Base-by-base conservation (phyloP, 2,329 filamentous ascomycete genomes). In the Penicillium oxalicum region DNA sequence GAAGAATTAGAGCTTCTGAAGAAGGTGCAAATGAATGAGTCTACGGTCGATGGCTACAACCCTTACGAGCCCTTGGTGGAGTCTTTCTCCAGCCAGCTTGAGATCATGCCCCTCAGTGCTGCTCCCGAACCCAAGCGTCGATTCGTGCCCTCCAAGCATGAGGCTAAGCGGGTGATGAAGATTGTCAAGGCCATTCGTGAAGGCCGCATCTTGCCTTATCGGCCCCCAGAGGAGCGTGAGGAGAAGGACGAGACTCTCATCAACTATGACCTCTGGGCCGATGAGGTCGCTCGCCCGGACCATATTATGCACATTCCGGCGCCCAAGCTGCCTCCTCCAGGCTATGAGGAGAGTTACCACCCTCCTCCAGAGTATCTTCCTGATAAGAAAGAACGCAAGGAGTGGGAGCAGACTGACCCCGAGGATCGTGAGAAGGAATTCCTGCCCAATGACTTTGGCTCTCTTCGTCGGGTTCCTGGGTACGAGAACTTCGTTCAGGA, bases 331-430 rank as follows among this genome's bases (percentile, higher is more conserved):
- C 84, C 91, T 27, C 91, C 93, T 34, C 93, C 93, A 27, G 90
- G 90, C 45, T 96, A 95, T 67, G 91, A 95, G 62, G 82, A 96
- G 68, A 95, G 89, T 64, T 97, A 98, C 68, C 95, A 97, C 70
- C 93, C 93, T 25, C 93, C 94, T 43, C 81, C 86, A 4, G 93
- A 98, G 73, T 98, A 97, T 67, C 75, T 98, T 2, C 94, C 91
- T 1, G 87, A 88, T 47, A 82, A 86, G 62, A 83, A 87, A 35
- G 93, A 98, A 73, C 88, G 79, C 66, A 83, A 87, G 57, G 79
- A 80, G 11, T 98, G 93, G 93, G 83, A 95, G 62, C 81, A 87
- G 45, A 77, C 81, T 26, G 91, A 97, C 55, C 87, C 88, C 2
- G 93, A 97, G 66, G 93, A 98, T 55, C 79, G 91, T 48, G 88